Percentiles rank a stretch among this genome's conserved stretches.
Conservation (phyloP, 2,329 filamentous ascomycete species). For the Sphaerulina vaccinii region DNA sequence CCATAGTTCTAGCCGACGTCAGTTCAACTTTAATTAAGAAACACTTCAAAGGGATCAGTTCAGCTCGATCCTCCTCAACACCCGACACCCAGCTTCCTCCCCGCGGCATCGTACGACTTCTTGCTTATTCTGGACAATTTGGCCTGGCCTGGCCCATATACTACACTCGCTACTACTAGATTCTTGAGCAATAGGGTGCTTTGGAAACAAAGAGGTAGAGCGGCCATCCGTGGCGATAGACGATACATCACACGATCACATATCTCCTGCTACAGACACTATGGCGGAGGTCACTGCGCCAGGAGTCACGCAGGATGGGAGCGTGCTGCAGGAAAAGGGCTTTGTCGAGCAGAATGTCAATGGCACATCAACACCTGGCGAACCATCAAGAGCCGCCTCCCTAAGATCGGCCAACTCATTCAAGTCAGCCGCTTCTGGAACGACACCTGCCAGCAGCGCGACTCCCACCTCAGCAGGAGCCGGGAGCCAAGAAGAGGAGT, state of each 20-base stretch:
- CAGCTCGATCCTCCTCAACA: neutral
- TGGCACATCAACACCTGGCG: conserved; percentile 1
- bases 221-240: neutral
- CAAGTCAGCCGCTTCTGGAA: conserved; percentile 29
- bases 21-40: no score
- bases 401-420: conserved; percentile 29
- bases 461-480: conserved; percentile 28
- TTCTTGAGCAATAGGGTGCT: neutral
- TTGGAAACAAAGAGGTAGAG: neutral
- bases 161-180: neutral
- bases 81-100: neutral
- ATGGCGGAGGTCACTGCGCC: conserved; percentile 7
- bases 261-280: neutral
- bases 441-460: conserved; percentile 17
- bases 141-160: no score
- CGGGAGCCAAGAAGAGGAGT: conserved; percentile 27
- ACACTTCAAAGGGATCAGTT: no score
- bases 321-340: conserved; percentile 4
- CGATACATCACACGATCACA: conserved; percentile 1
- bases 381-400: conserved; percentile 27
- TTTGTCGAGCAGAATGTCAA: conserved; percentile 4
- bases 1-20: no score
- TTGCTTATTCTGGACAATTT: no score
- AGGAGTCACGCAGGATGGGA: conserved; percentile 1
- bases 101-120: neutral